Base-by-base conservation (phyloP, 805 yeast species). In the Metschnikowia kofuensis region DNA sequence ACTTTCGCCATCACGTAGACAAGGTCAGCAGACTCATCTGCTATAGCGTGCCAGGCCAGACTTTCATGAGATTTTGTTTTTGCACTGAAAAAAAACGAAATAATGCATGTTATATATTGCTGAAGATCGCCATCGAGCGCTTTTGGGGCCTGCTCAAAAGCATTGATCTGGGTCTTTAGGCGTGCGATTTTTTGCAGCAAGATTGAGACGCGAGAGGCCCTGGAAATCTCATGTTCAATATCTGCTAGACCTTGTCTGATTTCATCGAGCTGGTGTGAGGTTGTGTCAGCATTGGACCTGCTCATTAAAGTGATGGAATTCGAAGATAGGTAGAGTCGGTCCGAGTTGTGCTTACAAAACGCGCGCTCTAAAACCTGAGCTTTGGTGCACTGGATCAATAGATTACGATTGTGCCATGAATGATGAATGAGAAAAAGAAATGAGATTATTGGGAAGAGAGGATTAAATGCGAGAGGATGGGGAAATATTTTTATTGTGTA, bases 1-100 rank as follows among this genome's bases (percentile, higher is more conserved):
- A 88, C 76, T 58, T 86, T 88, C 27, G 83, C 68, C 15, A 89
- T 65, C 7, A 69, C 70, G 63, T 89, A 90, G 42, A 85, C 71
- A 0, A 82, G 60, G 32, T 67, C 60, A 4, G 69, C 66, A 9
- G 69, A 45, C 34, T 12, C 37, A 27, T 9, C 34, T 15, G 41
- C 55, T 41, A 62, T 21, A 13, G 14, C 21, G 7, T 14, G 32
- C 39, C 34, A 28, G 1, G 10, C 39, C 16, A 4, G 10, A 16
- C 29, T 12, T 4, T 13, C 10, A 6, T 5, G 11, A 7, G 14
- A 4, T 4, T 27, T 34, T n/a, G 35, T 29, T 29, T 40, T 46
- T 11, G 40, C 42, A 5, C 26, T 14, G 15, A 47, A 42, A 36
- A 31, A 47, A 1, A 38, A 29, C 40, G 50, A 11, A 36, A 15